phyloP scores from a whole-genome alignment of 1,284 basidiomycete species.

The Xerocomus cyaneibrunnescens region DNA sequence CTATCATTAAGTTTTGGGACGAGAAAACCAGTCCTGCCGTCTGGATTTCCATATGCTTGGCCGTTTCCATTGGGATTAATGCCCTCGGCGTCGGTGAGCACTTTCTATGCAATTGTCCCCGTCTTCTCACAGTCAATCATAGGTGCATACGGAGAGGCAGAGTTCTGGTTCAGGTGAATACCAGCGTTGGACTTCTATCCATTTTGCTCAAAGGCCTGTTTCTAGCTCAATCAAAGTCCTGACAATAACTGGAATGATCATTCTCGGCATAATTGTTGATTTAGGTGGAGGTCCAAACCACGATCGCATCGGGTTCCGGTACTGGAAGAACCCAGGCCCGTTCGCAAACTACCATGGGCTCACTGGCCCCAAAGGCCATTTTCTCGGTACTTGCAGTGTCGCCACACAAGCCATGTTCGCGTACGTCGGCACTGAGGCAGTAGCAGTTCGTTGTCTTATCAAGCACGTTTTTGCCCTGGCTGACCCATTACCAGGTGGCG shows the following conservation, averaged over 20 bases:
- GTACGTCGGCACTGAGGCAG: slow-evolving; percentile 58
- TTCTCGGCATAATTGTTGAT: slow-evolving; percentile 45
- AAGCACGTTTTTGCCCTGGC: not conserved
- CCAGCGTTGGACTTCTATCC: too few relatives aligned
- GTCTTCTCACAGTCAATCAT: not conserved
- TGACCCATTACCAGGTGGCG: slow-evolving; percentile 38
- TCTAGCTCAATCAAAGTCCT: slow-evolving; percentile 44
- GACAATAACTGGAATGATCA: slow-evolving; percentile 42
- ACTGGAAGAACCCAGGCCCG: slow-evolving; percentile 49
- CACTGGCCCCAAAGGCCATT: slow-evolving; percentile 38
- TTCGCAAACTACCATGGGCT: slow-evolving; percentile 34
- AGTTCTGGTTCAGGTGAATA: slow-evolving; percentile 47
- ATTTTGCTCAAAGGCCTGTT: not conserved
- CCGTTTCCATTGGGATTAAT: slow-evolving; percentile 65
- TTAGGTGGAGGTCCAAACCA: slow-evolving; percentile 43
- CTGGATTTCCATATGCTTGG: slow-evolving; percentile 64
- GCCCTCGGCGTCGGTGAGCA: slow-evolving; percentile 47
- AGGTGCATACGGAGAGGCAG: slow-evolving; percentile 52
- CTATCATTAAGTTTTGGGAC: slow-evolving; percentile 62
- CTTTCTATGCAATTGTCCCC: not conserved
- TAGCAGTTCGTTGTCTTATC: slow-evolving; percentile 39
- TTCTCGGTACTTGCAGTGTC: slow-evolving; percentile 50
- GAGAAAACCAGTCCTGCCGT: slow-evolving; percentile 53
- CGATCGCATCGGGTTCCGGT: slow-evolving; percentile 42
- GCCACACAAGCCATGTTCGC: slow-evolving; percentile 45